Evolutionary conservation across 345 rosid species (phyloP).

Genomic region (Citrus inodora): DNA sequence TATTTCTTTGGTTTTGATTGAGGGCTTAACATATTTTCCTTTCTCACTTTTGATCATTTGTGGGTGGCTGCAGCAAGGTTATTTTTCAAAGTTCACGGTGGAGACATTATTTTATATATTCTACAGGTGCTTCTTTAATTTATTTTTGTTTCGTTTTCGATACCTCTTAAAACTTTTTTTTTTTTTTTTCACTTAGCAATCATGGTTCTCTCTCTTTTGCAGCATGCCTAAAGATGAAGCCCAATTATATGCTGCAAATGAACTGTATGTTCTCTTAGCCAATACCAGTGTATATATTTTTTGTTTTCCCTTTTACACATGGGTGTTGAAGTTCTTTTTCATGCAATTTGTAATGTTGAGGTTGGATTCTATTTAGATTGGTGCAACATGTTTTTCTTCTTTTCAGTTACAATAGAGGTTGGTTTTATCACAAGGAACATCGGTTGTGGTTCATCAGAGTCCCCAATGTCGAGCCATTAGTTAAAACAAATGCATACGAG

Average conservation of each 20-base stretch:
- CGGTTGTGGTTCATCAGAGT: slow-evolving; percentile 76
- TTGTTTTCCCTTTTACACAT: neutral
- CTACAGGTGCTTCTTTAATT: slow-evolving; percentile 59
- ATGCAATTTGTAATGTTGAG: neutral
- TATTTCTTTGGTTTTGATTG: neutral
- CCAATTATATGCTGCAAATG: slow-evolving; percentile 85
- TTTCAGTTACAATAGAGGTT: slow-evolving; percentile 77
- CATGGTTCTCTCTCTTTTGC: slow-evolving; percentile 20
- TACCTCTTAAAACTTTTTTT: neutral
- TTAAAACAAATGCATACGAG: slow-evolving; percentile 63
- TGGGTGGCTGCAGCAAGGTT: slow-evolving; percentile 66
- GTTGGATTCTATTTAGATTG: neutral
- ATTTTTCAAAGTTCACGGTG: slow-evolving; percentile 65
- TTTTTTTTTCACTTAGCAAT: neutral
- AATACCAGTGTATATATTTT: neutral
- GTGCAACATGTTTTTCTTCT: slow-evolving; percentile 14
- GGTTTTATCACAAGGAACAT: slow-evolving; percentile 94
- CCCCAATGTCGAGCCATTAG: slow-evolving; percentile 76
- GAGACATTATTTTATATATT: slow-evolving; percentile 83
- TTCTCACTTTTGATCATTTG: slow-evolving; percentile 6
- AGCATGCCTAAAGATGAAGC: slow-evolving; percentile 99
- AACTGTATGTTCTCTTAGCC: slow-evolving; percentile 65
- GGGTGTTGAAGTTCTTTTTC: neutral
- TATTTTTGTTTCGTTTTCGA: neutral
- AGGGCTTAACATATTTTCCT: neutral